These are phyloP conservation scores for Hymenoscyphus fraxineus DNA, from an alignment of 2,329 filamentous ascomycete genomes.

Conservation along the genomic window DNA sequence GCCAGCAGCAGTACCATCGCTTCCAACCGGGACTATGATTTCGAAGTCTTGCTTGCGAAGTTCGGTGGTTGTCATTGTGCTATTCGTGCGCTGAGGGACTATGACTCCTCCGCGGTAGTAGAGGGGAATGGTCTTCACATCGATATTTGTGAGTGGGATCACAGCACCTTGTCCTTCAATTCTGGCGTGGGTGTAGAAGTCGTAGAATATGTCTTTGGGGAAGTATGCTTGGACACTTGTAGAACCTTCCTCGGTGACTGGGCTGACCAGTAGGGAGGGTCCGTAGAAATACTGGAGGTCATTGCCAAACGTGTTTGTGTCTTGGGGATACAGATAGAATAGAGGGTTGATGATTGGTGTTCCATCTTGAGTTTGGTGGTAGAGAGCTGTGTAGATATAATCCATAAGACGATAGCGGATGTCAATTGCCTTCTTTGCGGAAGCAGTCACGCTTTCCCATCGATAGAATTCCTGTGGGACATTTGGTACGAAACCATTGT, in stretches of 20 bases:
- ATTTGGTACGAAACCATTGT: slow-evolving; percentile 50
- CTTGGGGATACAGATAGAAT: slow-evolving; percentile 65
- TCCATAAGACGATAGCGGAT: slow-evolving; percentile 75
- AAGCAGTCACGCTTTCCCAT: slow-evolving; percentile 59
- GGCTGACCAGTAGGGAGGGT: slow-evolving; percentile 45
- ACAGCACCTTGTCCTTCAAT: slow-evolving; percentile 41
- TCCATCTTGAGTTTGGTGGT: slow-evolving; percentile 56
- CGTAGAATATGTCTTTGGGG: slow-evolving; percentile 48
- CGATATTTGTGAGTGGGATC: slow-evolving; percentile 40
- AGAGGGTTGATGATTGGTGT: slow-evolving; percentile 65
- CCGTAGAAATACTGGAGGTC: slow-evolving; percentile 52
- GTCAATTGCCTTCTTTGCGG: slow-evolving; percentile 64
- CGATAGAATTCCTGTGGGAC: slow-evolving; percentile 70
- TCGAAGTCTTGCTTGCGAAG: slow-evolving; percentile 65
- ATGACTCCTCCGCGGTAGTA: slow-evolving; percentile 64
- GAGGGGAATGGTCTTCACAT: slow-evolving; percentile 56
- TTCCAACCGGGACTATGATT: slow-evolving; percentile 63
- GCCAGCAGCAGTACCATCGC: slow-evolving; percentile 60
- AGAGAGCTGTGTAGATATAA: slow-evolving; percentile 72
- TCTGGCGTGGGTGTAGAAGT: slow-evolving; percentile 47
- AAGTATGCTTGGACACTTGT: slow-evolving; percentile 47
- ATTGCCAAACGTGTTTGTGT: slow-evolving; percentile 43
- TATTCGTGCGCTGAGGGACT: slow-evolving; percentile 54
- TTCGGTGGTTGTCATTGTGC: slow-evolving; percentile 60
- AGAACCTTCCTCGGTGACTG: slow-evolving; percentile 44